Base-by-base conservation (phyloP, 139 green algal genomes). In the Pseudopediastrum boryanum region DNA sequence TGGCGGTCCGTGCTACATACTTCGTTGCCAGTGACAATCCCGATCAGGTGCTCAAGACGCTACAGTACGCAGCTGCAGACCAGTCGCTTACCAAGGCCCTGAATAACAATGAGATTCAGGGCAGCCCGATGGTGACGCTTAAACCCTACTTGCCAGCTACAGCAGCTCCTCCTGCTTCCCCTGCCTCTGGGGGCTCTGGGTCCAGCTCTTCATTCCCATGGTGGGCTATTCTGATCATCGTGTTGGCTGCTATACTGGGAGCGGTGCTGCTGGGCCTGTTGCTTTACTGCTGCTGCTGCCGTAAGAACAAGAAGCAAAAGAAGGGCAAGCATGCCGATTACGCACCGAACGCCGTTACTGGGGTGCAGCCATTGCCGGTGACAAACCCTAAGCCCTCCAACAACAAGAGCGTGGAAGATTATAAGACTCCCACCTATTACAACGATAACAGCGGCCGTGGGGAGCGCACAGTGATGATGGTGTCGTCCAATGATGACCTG, bases 191-290 rank as follows among this genome's bases (percentile, higher is more conserved):
- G 48, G 48, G 48, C 48, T 58, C 19, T 16, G 48, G 48, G 16
- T 58, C 16, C 48, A 58, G 48, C 48, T 58, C 48, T 19, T 58
- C 16, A 19, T 75, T 75, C 48, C 75, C 75, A 13, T 16, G 67
- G 35, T 81, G 75, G 75, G 75, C 63, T 1, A 3, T 75, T 1
- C 63, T 42, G 23, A 46, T 51, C 9, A 81, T 81, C n/a, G 48
- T 81, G 29, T 21, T 73, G 3, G 75, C 46, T 23, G 36, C 31
- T 2, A 4, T 75, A 13, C 59, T 80, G 73, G 31, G 74, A 16
- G 12, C 54, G 1, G 63, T 5, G 36, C 16, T 61, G 19, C 43
- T 80, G 44, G 75, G 2, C 46, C 16, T 7, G 61, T n/a, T 71
- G 21, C 19, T 41, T 2, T 48, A 6, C 33, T 80, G 50, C 59